These are phyloP conservation scores for Tilletia indica DNA, from an alignment of 1,284 basidiomycete species.

Conservation along the genomic window DNA sequence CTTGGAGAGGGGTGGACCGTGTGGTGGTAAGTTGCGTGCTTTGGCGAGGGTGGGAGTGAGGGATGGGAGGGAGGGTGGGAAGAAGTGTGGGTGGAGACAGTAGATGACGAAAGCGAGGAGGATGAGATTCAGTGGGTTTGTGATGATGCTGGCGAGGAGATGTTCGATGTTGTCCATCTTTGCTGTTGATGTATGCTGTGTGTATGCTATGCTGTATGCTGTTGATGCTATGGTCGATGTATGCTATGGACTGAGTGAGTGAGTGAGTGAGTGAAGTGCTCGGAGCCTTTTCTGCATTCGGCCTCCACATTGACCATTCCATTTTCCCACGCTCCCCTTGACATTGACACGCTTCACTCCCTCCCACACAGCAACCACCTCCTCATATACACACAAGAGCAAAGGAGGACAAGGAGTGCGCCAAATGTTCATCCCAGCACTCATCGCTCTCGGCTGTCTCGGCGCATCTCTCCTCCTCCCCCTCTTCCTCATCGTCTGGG, in stretches of 20 bases:
- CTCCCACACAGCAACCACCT: no score
- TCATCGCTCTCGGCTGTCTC: neutral
- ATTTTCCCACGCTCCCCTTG: no score
- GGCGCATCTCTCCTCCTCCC: conserved; percentile 22
- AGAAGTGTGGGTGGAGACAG: conserved; percentile 35
- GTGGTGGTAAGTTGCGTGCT: conserved; percentile 27
- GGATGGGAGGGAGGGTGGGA: conserved; percentile 32
- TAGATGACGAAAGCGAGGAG: conserved; percentile 37
- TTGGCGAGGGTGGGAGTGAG: conserved; percentile 24
- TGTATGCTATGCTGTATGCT: no score
- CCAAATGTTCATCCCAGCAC: conserved; percentile 7
- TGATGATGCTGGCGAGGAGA: conserved; percentile 25
- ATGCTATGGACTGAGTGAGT: no score
- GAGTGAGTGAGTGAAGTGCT: no score
- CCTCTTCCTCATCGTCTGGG: conserved; percentile 40
- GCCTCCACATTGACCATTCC: no score
- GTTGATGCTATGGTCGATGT: no score
- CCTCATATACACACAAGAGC: no score
- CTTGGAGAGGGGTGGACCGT: conserved; percentile 22
- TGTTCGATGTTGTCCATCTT: neutral
- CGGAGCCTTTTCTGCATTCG: no score
- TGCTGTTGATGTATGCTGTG: no score
- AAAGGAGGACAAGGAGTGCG: neutral
- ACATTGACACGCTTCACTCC: no score
- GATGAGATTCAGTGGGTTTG: conserved; percentile 45